Conservation (phyloP, 495 filamentous ascomycete species). For the Chaetomium tenue region DNA sequence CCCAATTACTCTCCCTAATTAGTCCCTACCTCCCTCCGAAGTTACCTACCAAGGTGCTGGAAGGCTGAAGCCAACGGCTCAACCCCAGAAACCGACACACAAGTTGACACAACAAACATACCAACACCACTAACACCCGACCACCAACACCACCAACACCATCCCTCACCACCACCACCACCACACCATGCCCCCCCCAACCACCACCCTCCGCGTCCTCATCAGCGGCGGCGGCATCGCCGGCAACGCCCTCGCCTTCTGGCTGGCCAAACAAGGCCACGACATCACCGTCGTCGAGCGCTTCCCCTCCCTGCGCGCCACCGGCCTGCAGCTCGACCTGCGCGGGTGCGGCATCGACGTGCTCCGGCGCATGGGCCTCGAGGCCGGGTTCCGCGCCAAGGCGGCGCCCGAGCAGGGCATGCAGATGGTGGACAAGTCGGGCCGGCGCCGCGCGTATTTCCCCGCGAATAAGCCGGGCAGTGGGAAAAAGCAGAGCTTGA, state of each 20-base stretch:
- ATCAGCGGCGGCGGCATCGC: constrained; percentile 39
- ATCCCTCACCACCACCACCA: neutral
- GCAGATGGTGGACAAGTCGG: constrained; percentile 43
- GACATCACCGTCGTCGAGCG: constrained; percentile 55
- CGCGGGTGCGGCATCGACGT: constrained; percentile 48
- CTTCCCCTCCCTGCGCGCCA: constrained; percentile 43
- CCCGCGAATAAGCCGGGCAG: constrained; percentile 39
- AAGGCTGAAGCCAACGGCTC: too few species aligned
- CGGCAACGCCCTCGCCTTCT: constrained; percentile 52
- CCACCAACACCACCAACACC: neutral
- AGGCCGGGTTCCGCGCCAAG: constrained; percentile 43
- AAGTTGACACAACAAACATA: too few species aligned
- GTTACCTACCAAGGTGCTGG: too few species aligned
- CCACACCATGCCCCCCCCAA: neutral
- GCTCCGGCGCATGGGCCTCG: constrained; percentile 53
- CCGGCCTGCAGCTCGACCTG: constrained; percentile 55
- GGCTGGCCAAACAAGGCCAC: constrained; percentile 46
- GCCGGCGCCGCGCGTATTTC: constrained; percentile 42
- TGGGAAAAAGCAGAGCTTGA: constrained; percentile 42
- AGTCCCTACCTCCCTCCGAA: too few species aligned
- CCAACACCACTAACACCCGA: too few species aligned
- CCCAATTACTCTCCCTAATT: too few species aligned
- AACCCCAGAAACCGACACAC: too few species aligned
- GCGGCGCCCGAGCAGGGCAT: constrained; percentile 45
- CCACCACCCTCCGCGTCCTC: constrained; percentile 30